Evolutionary conservation across 768 basidiomycete species (phyloP).

Genomic region (Boletales sp.): DNA sequence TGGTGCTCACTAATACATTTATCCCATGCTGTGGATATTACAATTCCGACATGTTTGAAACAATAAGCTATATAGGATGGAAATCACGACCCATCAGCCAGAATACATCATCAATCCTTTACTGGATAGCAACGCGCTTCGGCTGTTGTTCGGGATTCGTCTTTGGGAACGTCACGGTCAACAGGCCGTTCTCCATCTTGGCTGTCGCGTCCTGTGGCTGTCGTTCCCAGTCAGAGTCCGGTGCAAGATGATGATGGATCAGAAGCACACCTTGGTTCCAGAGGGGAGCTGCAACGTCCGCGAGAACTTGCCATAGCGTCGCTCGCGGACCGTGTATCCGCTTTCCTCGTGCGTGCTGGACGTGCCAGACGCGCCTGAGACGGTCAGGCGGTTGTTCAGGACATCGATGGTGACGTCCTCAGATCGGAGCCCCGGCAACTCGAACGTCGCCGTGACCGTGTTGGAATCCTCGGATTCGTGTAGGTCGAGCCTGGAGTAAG

Average conservation of each 20-base stretch:
- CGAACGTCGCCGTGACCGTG: constrained; percentile 49
- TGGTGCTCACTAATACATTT: too few species aligned
- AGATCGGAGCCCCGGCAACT: constrained; percentile 52
- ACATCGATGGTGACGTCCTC: constrained; percentile 47
- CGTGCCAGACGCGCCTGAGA: constrained; percentile 41
- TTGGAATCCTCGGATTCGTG: constrained; percentile 41
- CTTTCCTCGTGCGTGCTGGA: constrained; percentile 32
- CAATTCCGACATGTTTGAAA: too few species aligned
- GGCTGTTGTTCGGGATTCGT: constrained; percentile 36
- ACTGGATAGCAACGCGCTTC: constrained; percentile 34
- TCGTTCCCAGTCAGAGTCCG: background rate
- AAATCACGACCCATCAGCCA: background rate
- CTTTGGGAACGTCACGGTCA: constrained; percentile 49
- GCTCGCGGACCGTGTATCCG: constrained; percentile 42
- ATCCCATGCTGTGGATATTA: too few species aligned
- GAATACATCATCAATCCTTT: background rate
- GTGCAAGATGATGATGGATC: background rate
- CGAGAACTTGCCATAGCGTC: constrained; percentile 43
- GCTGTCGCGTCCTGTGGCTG: constrained; percentile 46
- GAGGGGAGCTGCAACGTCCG: constrained; percentile 43
- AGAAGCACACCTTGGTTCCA: constrained; percentile 40
- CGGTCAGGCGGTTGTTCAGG: constrained; percentile 42
- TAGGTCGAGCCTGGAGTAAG: constrained; percentile 39
- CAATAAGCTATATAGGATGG: background rate
- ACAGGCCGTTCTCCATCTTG: constrained; percentile 43